phyloP scores from a whole-genome alignment of 352 stramenopile genomes.

The Pythium myriotylum region DNA sequence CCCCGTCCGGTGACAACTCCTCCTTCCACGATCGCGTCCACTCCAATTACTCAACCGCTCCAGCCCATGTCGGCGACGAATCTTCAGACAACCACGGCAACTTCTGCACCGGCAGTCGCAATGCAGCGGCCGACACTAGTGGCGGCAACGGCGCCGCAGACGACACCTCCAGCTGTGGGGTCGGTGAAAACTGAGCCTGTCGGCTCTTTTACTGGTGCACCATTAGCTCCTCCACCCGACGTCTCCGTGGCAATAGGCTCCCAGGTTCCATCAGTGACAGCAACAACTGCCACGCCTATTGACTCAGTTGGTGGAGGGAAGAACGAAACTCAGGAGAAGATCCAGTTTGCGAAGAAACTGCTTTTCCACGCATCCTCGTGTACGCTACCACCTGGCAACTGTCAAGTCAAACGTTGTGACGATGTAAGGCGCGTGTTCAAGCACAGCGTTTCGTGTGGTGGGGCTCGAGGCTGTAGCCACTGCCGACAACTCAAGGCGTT shows the following conservation, averaged over 20 bases:
- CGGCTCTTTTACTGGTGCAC: not conserved
- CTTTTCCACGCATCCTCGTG: slow-evolving; percentile 79
- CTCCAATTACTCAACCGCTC: slow-evolving; percentile 2
- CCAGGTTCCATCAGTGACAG: not conserved
- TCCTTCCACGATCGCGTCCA: not conserved
- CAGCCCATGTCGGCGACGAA: not conserved
- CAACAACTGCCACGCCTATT: not conserved
- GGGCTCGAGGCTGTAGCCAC: slow-evolving; percentile 67
- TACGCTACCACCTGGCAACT: slow-evolving; percentile 54
- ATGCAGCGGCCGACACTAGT: slow-evolving; percentile 34
- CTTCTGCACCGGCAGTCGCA: slow-evolving; percentile 1
- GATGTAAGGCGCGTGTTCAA: slow-evolving; percentile 87
- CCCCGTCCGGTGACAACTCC: slow-evolving; percentile 4
- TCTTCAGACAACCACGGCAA: not conserved
- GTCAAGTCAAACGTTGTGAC: slow-evolving; percentile 87
- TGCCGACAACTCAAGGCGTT: slow-evolving; percentile 84
- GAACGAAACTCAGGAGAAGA: slow-evolving; percentile 73
- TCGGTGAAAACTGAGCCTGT: slow-evolving; percentile 21
- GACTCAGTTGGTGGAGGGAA: slow-evolving; percentile 7
- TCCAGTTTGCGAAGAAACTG: slow-evolving; percentile 83
- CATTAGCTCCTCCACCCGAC: not conserved
- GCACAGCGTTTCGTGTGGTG: slow-evolving; percentile 77
- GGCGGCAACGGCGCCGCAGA: slow-evolving; percentile 8
- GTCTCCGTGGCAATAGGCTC: not conserved
- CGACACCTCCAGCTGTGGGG: not conserved